Evolutionary conservation across 2,329 filamentous ascomycete species (phyloP).

Genomic region (Grosmannia serpens): DNA sequence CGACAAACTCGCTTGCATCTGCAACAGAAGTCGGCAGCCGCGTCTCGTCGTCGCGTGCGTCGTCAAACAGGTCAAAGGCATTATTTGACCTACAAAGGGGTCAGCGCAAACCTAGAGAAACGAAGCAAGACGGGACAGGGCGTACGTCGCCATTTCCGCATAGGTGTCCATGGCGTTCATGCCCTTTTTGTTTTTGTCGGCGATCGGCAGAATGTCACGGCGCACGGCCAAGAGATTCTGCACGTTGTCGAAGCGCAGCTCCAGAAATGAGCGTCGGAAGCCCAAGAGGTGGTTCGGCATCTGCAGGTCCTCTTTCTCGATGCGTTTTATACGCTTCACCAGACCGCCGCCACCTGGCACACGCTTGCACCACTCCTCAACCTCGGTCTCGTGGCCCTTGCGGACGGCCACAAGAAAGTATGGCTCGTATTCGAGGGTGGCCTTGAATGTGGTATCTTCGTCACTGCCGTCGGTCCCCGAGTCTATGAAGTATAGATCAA

Average conservation of each 20-base stretch:
- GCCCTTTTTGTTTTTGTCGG: conserved; percentile 92
- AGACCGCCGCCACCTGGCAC: conserved; percentile 66
- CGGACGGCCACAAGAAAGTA: conserved; percentile 92
- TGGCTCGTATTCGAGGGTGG: conserved; percentile 89
- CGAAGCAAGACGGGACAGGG: conserved; percentile 10
- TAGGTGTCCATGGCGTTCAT: conserved; percentile 97
- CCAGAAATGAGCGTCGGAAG: conserved; percentile 77
- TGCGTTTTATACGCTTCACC: conserved; percentile 62
- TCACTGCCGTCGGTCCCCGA: conserved; percentile 90
- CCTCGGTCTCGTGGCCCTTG: conserved; percentile 77
- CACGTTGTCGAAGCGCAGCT: conserved; percentile 81
- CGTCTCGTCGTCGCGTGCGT: conserved; percentile 69
- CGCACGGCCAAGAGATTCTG: conserved; percentile 74
- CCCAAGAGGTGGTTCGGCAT: conserved; percentile 95
- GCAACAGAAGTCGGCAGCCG: conserved; percentile 62
- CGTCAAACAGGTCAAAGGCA: conserved; percentile 90
- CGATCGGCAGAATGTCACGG: conserved; percentile 75
- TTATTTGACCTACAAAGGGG: conserved; percentile 27
- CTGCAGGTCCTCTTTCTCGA: conserved; percentile 86
- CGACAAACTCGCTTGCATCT: conserved; percentile 92
- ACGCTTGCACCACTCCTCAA: conserved; percentile 87
- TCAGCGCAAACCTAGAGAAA: background rate
- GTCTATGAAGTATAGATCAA: conserved; percentile 96
- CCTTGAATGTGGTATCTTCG: conserved; percentile 84
- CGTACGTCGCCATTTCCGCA: conserved; percentile 82